These are phyloP conservation scores for Lotmaria passim DNA, from an alignment of 208 protist genomes.

Conservation along the genomic window DNA sequence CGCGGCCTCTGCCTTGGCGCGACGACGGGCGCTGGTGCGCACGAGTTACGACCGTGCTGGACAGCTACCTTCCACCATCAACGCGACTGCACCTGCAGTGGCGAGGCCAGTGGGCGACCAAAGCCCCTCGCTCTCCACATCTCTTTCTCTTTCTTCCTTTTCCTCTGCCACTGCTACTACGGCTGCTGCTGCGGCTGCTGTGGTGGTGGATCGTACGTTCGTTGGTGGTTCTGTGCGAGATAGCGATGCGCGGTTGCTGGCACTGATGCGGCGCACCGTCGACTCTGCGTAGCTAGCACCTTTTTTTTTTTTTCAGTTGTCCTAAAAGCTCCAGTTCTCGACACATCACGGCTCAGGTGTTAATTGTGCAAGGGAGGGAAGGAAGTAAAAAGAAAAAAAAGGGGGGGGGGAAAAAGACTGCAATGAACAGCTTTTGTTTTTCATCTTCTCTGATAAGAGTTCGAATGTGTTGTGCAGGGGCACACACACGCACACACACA, in stretches of 20 bases:
- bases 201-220: not conserved
- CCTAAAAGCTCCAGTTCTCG: no score
- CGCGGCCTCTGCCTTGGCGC: constrained; percentile 14
- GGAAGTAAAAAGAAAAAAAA: no score
- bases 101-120: no score
- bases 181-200: no score
- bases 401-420: no score
- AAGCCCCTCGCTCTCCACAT: not conserved
- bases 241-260: constrained; percentile 13
- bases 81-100: not conserved
- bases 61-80: not conserved
- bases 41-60: constrained; percentile 17
- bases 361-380: no score
- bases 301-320: constrained; percentile 4
- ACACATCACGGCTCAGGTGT: no score
- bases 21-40: constrained; percentile 22
- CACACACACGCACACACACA: no score
- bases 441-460: no score
- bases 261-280: constrained; percentile 14
- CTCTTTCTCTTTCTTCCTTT: not conserved
- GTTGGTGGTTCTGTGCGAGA: not conserved
- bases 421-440: no score
- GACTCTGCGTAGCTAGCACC: constrained; percentile 1
- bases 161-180: no score
- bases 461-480: no score